Evolutionary conservation across 345 rosid species (phyloP).

Genomic region (Noccaea bulbosa): DNA sequence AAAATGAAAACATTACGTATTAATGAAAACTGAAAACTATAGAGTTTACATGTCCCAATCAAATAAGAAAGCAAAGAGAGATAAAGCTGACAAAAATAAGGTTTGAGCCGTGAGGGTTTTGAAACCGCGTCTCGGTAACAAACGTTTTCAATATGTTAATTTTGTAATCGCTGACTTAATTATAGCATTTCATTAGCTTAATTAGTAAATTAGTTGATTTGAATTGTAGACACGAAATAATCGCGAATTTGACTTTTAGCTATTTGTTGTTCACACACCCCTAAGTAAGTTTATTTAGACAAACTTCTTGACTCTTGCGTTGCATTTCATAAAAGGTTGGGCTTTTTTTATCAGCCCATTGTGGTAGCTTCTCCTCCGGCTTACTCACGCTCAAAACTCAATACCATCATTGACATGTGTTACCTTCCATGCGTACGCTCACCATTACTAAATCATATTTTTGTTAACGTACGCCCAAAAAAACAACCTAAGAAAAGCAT

Average conservation of each 20-base stretch:
- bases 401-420: too few relatives aligned
- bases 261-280: constrained; percentile 16
- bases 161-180: neutral
- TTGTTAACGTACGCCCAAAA: too few relatives aligned
- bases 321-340: neutral
- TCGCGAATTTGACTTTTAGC: neutral
- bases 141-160: neutral
- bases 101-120: constrained; percentile 3
- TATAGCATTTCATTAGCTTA: neutral
- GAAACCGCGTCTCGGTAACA: neutral
- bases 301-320: neutral
- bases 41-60: constrained; percentile 1
- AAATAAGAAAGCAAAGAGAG: constrained; percentile 9
- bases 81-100: neutral
- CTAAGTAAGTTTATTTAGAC: neutral
- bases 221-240: neutral
- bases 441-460: too few relatives aligned
- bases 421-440: too few relatives aligned
- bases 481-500: too few relatives aligned
- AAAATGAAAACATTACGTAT: too few relatives aligned
- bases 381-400: too few relatives aligned
- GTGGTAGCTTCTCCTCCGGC: neutral
- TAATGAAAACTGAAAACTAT: neutral
- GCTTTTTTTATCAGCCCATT: constrained; percentile 12
- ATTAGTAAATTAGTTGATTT: neutral